Evolutionary conservation across 441 rosid species (phyloP), one percentile per base, ranked within the genome.

Genomic region (Brassica balearica): DNA sequence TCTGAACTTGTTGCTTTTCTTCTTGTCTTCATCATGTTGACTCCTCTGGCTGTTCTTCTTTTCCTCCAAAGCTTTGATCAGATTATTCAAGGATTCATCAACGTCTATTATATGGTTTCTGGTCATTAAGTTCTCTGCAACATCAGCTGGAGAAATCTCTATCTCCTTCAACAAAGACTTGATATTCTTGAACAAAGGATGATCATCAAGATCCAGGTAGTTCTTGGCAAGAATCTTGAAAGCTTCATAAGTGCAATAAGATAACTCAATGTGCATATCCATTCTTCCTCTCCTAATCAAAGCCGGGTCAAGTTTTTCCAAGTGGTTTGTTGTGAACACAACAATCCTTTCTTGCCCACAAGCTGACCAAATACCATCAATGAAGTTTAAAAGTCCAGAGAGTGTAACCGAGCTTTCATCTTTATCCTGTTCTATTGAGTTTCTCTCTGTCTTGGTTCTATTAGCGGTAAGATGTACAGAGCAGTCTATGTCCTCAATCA

Each of bases 351-450:
- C 96, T 19, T 92, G 90, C 3, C 94, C 91, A 65, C 92, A 87
- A 6, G 97, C 89, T 0, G 97, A 92, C 96, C 96, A 92, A 22
- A 91, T 74, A 17, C 94, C 96, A 71, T 92, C 96, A 32, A 91
- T 89, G 80, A 91, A 91, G 85, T 92, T 92, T 72, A 92, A 61
- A 38, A 91, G 79, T 1, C 95, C 95, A 2, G 95, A 93, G 3
- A 91, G 85, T 14, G 96, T 90, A 27, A 90, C 96, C 72, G 87
- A 66, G 58, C 71, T 75, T 56, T 89, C 92, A 55, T 84, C 87
- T 25, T 80, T 81, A 6, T 61, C 68, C 12, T 87, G 87, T 71
- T 82, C 88, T 51, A 8, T 79, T 0, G 29, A 29, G 2, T 25
- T 67, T 32, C 11, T 53, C 6, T 65, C 76, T 70, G 80, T 53